These are phyloP conservation scores for Trypethelium eluteriae DNA, from an alignment of 495 filamentous ascomycete genomes.

Conservation along the genomic window DNA sequence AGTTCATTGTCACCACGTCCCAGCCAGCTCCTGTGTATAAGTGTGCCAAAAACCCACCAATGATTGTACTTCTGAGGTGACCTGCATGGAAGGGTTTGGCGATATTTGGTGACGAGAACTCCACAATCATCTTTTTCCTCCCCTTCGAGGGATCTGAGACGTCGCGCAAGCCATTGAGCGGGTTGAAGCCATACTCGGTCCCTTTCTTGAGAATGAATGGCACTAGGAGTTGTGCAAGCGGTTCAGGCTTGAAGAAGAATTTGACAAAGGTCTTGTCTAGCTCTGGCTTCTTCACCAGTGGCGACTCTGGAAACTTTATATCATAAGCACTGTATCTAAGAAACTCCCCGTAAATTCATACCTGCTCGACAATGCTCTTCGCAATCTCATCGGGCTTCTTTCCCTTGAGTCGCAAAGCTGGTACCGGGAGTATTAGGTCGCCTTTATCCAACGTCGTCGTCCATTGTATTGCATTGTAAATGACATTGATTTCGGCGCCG, in stretches of 20 bases:
- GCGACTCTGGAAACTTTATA: conserved; percentile 43
- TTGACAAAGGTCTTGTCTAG: conserved; percentile 59
- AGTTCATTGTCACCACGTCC: conserved; percentile 66
- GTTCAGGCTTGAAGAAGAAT: conserved; percentile 58
- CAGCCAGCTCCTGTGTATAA: conserved; percentile 63
- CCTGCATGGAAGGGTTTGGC: conserved; percentile 67
- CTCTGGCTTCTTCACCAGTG: conserved; percentile 62
- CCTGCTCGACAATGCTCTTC: conserved; percentile 62
- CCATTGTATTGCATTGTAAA: conserved; percentile 74
- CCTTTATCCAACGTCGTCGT: conserved; percentile 82
- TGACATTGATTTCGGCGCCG: conserved; percentile 63
- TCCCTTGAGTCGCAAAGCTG: conserved; percentile 72
- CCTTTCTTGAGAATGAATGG: conserved; percentile 40
- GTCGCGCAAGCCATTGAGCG: conserved; percentile 31
- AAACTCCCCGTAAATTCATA: conserved; percentile 19
- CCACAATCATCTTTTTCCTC: conserved; percentile 45
- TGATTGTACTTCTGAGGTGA: conserved; percentile 68
- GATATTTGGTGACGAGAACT: conserved; percentile 74
- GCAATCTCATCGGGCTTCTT: conserved; percentile 69
- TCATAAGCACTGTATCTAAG: neutral
- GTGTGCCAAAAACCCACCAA: conserved; percentile 64
- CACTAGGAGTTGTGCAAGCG: conserved; percentile 38
- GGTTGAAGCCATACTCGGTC: conserved; percentile 37
- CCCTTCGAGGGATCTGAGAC: conserved; percentile 24
- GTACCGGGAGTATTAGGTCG: conserved; percentile 72